phyloP scores from a whole-genome alignment of 108 stramenopile genomes.

The Skeletonema costatum region DNA sequence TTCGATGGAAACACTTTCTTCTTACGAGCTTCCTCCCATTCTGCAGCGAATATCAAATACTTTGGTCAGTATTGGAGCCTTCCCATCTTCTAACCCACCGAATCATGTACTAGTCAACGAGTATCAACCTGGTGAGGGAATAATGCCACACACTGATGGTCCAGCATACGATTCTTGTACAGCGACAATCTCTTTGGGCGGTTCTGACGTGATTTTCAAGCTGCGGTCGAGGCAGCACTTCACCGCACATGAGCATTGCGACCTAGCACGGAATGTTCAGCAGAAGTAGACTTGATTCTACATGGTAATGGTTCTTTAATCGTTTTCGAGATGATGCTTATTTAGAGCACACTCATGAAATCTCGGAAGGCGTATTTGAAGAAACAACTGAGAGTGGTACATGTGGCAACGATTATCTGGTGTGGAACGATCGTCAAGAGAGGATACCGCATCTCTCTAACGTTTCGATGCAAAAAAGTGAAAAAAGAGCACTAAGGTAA shows the following conservation, averaged over 20 bases:
- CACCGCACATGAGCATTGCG: not conserved
- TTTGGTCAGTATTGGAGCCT: constrained; percentile 24
- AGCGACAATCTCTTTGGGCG: constrained; percentile 71
- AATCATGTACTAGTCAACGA: constrained; percentile 51
- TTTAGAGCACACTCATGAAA: constrained; percentile 65
- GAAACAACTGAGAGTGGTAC: constrained; percentile 52
- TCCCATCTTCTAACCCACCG: constrained; percentile 25
- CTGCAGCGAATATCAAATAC: constrained; percentile 33
- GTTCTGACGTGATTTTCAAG: constrained; percentile 62
- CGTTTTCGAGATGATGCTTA: constrained; percentile 78
- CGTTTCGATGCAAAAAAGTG: constrained; percentile 39
- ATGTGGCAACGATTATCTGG: constrained; percentile 21
- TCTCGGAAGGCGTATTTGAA: constrained; percentile 44
- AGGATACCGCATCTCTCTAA: constrained; percentile 34
- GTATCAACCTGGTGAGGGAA: constrained; percentile 63
- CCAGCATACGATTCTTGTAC: constrained; percentile 67
- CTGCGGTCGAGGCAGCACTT: constrained; percentile 36
- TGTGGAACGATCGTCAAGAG: constrained; percentile 35
- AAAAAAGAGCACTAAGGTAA: not conserved
- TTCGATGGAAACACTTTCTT: constrained; percentile 34
- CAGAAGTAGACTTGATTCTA: constrained; percentile 44
- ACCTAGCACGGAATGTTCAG: not conserved
- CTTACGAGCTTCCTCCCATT: constrained; percentile 24
- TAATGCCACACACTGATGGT: constrained; percentile 85
- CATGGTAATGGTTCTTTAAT: constrained; percentile 66